phyloP scores from a whole-genome alignment of 345 rosid species.

The Lumnitzera racemosa region DNA sequence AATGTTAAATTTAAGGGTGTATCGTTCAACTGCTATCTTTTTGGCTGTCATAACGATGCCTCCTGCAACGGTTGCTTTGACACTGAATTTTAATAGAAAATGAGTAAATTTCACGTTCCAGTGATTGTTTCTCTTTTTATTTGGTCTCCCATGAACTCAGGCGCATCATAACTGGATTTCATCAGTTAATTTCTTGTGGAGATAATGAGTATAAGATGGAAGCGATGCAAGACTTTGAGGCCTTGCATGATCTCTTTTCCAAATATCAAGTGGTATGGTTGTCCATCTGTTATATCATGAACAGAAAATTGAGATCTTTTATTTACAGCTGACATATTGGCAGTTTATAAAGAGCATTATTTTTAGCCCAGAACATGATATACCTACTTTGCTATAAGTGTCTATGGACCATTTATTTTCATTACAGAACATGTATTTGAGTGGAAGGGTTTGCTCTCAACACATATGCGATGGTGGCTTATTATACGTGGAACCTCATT shows the following conservation, averaged over 20 bases:
- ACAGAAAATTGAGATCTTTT: no score
- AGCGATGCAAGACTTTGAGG: constrained; percentile 24
- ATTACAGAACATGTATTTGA: constrained; percentile 54
- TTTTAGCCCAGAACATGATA: background rate
- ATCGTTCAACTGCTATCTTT: no score
- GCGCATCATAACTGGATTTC: constrained; percentile 58
- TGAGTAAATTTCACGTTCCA: background rate
- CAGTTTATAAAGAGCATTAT: background rate
- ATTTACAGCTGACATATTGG: background rate
- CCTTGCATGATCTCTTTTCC: constrained; percentile 36
- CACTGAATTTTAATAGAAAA: background rate
- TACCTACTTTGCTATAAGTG: background rate
- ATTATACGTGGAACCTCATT: constrained; percentile 3
- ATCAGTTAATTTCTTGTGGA: constrained; percentile 33
- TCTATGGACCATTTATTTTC: constrained; percentile 9
- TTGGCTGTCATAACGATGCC: no score
- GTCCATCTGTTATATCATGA: background rate
- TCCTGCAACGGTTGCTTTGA: no score
- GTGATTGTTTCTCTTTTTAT: background rate
- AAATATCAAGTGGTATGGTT: constrained; percentile 62
- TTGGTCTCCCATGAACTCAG: constrained; percentile 22
- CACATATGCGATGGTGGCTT: constrained; percentile 15
- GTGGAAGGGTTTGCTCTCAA: constrained; percentile 37
- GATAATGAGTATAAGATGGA: constrained; percentile 16
- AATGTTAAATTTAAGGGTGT: no score